These are phyloP conservation scores for Quercus phellos DNA, from an alignment of 331 rosid species.

Conservation along the genomic window DNA sequence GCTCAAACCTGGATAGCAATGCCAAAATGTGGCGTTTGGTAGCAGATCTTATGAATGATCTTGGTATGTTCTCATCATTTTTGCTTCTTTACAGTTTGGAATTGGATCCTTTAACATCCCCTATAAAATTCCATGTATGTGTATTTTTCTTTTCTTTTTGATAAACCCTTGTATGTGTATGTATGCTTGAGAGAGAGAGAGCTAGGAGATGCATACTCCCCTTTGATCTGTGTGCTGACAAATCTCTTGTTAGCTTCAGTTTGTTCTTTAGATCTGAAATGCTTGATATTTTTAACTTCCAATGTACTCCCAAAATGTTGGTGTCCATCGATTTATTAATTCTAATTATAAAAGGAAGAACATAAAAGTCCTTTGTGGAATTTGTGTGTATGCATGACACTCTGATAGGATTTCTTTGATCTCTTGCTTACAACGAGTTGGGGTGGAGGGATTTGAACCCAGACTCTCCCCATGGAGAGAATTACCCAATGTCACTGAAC, in stretches of 20 bases:
- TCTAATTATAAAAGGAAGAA: neutral
- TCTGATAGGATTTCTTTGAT: neutral
- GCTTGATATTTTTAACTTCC: neutral
- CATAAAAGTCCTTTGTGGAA: neutral
- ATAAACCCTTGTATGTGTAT: too few relatives aligned
- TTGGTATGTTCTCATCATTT: slow-evolving; percentile 48
- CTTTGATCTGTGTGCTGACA: neutral
- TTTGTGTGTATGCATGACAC: neutral
- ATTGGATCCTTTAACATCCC: neutral
- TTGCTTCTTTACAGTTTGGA: neutral
- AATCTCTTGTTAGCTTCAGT: neutral
- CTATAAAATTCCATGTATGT: too few relatives aligned
- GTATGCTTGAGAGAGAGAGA: neutral
- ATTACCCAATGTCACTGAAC: too few relatives aligned
- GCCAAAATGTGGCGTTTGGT: slow-evolving; percentile 98
- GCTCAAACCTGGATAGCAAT: slow-evolving; percentile 92
- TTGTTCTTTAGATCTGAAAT: neutral
- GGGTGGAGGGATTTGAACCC: too few relatives aligned
- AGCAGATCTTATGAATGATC: slow-evolving; percentile 97
- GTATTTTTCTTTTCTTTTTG: too few relatives aligned
- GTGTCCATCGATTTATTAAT: neutral
- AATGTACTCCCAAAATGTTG: neutral
- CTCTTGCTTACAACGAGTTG: too few relatives aligned
- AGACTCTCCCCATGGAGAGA: too few relatives aligned
- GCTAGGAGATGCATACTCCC: neutral